A percentile compares a stretch with the other conserved stretches of the same genome.
Conservation (phyloP, 1,284 basidiomycete genomes). For the Tilletia walkeri region DNA sequence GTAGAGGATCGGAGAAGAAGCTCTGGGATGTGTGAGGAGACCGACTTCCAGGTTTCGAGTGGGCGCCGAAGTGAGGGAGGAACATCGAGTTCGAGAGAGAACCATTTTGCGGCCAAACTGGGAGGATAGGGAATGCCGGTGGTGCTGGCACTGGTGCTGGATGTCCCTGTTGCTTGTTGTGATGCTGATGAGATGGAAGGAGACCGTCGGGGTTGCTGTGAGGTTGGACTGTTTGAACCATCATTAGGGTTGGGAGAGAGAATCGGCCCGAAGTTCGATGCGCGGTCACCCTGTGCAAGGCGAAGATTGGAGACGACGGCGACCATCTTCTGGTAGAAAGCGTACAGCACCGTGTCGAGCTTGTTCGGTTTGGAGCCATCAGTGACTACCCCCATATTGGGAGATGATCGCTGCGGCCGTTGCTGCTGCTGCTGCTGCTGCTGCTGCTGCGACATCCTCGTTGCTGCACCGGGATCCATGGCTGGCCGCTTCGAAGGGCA, state of each 20-base stretch:
- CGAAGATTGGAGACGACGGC: slow-evolving; percentile 52
- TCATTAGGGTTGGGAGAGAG: slow-evolving; percentile 6
- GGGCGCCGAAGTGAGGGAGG: slow-evolving; percentile 52
- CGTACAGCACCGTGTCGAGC: slow-evolving; percentile 43
- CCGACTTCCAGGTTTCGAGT: slow-evolving; percentile 52
- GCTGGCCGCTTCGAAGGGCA: no score
- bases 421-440: slow-evolving; percentile 1
- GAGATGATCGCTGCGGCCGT: not conserved
- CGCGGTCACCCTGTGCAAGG: slow-evolving; percentile 33
- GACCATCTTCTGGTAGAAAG: slow-evolving; percentile 56
- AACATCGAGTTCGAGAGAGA: slow-evolving; percentile 56
- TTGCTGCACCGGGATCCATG: no score
- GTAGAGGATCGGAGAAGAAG: slow-evolving; percentile 17
- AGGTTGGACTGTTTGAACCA: slow-evolving; percentile 16
- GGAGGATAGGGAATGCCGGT: slow-evolving; percentile 6
- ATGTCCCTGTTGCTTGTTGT: not conserved
- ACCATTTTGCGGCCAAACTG: slow-evolving; percentile 37
- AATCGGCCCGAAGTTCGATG: not conserved
- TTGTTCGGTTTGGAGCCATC: slow-evolving; percentile 23
- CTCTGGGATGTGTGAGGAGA: slow-evolving; percentile 35
- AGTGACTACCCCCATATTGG: not conserved
- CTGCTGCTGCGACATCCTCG: no score
- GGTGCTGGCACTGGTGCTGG: not conserved
- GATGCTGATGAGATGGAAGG: no score
- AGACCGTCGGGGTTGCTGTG: not conserved